Evolutionary conservation across 768 basidiomycete genomes (phyloP), one percentile per base, ranked within the genome.

Genomic region (Suillus weaverae): DNA sequence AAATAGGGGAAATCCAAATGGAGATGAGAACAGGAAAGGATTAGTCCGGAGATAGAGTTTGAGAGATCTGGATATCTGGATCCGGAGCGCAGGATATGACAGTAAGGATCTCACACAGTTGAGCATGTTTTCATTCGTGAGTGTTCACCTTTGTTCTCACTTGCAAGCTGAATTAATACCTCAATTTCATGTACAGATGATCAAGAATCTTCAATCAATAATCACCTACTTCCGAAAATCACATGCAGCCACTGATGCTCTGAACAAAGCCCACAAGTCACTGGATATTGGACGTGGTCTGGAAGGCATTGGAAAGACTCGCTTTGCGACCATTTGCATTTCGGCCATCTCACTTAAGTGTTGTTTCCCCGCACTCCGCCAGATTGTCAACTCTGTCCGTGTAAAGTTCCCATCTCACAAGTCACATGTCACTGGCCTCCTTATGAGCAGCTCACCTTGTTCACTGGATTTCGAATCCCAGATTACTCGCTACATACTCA

Each of bases 301-400:
- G 8, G 69, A 70, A 26, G 36, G 67, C 11, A 72, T 75, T 54
- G 69, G 74, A 10, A 72, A 72, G 66, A 74, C 71, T 22, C 61
- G 67, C 22, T 74, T 74, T 62, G 71, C 54, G 0, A 72, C 71
- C 16, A 46, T 72, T 26, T 65, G 70, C 53, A 41, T 63, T 35
- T 65, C 71, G 14, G 64, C 70, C 8, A 43, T 50, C 35, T 71
- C 71, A 63, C 18, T 72, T 10, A 44, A 73, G 53, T 53, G 46
- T 1, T 70, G 69, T 43, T 36, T 70, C 33, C 72, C 68, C 38
- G 65, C 70, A 4, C 68, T 75, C 48, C 54, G 62, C 26, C 22
- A 57, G 26, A 62, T 71, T 4, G 67, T 73, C 10, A 59, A 68
- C 20, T 62, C 61, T 44, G 0, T 7, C n/a, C 20, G 10, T 5